These are phyloP conservation scores for Metschnikowia rubicola DNA, from an alignment of 805 yeast species.

Conservation along the genomic window DNA sequence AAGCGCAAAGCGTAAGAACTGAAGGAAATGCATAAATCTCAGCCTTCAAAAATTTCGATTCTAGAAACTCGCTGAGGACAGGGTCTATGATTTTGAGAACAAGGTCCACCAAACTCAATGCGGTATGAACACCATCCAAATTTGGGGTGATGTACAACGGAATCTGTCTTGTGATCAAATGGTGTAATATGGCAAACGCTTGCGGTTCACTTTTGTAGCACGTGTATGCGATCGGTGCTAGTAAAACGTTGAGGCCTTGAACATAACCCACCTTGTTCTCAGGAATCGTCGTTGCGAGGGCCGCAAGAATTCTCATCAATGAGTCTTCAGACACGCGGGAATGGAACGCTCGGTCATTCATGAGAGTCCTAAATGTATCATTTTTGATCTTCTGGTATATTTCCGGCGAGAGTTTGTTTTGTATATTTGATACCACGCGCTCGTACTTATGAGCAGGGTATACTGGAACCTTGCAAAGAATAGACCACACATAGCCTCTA, in stretches of 20 bases:
- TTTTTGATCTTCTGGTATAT: constrained; percentile 70
- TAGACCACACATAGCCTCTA: constrained; percentile 77
- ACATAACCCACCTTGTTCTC: constrained; percentile 54
- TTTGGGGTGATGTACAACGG: constrained; percentile 79
- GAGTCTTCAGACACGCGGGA: constrained; percentile 65
- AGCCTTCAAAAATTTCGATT: constrained; percentile 67
- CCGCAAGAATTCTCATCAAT: constrained; percentile 64
- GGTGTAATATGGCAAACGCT: constrained; percentile 70
- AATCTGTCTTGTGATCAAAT: constrained; percentile 57
- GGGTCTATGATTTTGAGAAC: constrained; percentile 73
- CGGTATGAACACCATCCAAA: constrained; percentile 78
- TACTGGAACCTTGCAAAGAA: constrained; percentile 62
- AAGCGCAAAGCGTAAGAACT: constrained; percentile 78
- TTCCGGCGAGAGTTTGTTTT: constrained; percentile 40
- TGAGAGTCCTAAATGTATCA: constrained; percentile 82
- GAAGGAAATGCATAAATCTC: constrained; percentile 85
- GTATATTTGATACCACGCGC: constrained; percentile 48
- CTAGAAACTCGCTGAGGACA: constrained; percentile 55
- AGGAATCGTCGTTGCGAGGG: constrained; percentile 54
- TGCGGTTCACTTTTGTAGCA: constrained; percentile 76
- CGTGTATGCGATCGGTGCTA: constrained; percentile 78
- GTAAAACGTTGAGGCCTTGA: constrained; percentile 87
- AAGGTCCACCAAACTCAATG: constrained; percentile 66
- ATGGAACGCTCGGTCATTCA: constrained; percentile 66
- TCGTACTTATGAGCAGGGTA: constrained; percentile 54